Base-by-base conservation (phyloP, 805 yeast genomes). In the Hanseniaspora meyeri region DNA sequence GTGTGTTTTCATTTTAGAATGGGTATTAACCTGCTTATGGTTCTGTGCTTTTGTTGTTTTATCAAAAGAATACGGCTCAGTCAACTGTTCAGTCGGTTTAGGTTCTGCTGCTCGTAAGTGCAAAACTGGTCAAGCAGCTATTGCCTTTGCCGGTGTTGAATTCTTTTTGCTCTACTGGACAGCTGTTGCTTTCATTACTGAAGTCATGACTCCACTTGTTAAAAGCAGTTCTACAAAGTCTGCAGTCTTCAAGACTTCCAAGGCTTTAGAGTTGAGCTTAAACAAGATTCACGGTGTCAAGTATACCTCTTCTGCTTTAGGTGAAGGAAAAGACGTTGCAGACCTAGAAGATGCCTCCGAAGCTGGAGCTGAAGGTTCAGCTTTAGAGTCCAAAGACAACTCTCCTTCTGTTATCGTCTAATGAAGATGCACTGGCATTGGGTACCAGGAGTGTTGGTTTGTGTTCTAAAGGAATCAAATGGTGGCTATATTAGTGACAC, bases 1-100 rank as follows among this genome's bases (percentile, higher is more conserved):
- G 42, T 53, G 62, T 1, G 40, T 66, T 29, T 46, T 66, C 10
- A 34, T 65, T 10, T 58, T 61, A 16, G 74, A 71, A 58, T 43
- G 61, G 7, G 38, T 67, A 7, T 32, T 70, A 36, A 45, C 63
- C 7, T 47, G 67, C 19, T 51, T 70, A 31, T 69, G 72, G 72
- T 58, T 71, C 16, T 60, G 66, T 48, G 64, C 67, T 1, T 71
- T 70, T 49, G 63, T 70, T 53, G 71, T 70, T 29, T 60, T 63
- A 10, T 70, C 72, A 2, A 58, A 66, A 7, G 59, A 62, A 3
- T 64, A 65, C 51, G 67, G 72, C 43, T 62, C 65, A 11, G 62
- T 57, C n/a, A 59, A 65, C 12, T 70, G 74, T 57, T 14, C 55
- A n/a, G 56, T 63, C 14, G 61, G 60, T 29, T 7, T 2, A 20